Evolutionary conservation across 495 filamentous ascomycete genomes (phyloP).

Genomic region (Pyronema omphalodes): DNA sequence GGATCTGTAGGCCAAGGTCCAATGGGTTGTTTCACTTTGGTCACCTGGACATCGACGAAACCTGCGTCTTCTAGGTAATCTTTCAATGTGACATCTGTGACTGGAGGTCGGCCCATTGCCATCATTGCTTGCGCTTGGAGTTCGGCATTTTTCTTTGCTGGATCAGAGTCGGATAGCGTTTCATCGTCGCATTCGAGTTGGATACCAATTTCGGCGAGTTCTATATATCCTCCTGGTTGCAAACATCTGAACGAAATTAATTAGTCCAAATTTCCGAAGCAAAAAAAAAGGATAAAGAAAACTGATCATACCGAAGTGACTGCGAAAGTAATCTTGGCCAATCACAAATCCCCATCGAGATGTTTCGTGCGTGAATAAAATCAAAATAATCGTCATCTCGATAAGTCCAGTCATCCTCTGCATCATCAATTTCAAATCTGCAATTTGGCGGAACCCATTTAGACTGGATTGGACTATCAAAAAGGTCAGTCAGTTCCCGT

Average conservation of each 20-base stretch:
- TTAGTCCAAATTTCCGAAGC: no score
- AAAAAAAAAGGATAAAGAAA: neutral
- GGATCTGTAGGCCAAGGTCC: slow-evolving; percentile 33
- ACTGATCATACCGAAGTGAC: neutral
- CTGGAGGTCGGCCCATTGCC: neutral
- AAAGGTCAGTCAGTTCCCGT: neutral
- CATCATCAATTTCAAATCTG: slow-evolving; percentile 29
- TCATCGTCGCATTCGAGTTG: neutral
- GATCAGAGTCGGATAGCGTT: neutral
- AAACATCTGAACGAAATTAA: neutral
- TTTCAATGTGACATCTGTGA: neutral
- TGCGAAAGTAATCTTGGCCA: slow-evolving; percentile 12
- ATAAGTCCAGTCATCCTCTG: slow-evolving; percentile 27
- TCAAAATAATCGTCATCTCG: slow-evolving; percentile 24
- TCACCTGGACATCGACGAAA: slow-evolving; percentile 31
- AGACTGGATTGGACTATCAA: neutral
- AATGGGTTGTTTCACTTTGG: slow-evolving; percentile 23
- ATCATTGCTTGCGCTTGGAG: neutral
- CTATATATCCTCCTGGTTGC: neutral
- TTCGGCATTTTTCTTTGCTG: neutral
- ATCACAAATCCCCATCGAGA: slow-evolving; percentile 23
- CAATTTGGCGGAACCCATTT: slow-evolving; percentile 18
- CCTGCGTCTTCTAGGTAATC: slow-evolving; percentile 28
- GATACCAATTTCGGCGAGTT: neutral
- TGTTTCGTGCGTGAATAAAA: slow-evolving; percentile 26